Base-by-base conservation (phyloP, 768 basidiomycete genomes). In the Leccinum longicurvipes region DNA sequence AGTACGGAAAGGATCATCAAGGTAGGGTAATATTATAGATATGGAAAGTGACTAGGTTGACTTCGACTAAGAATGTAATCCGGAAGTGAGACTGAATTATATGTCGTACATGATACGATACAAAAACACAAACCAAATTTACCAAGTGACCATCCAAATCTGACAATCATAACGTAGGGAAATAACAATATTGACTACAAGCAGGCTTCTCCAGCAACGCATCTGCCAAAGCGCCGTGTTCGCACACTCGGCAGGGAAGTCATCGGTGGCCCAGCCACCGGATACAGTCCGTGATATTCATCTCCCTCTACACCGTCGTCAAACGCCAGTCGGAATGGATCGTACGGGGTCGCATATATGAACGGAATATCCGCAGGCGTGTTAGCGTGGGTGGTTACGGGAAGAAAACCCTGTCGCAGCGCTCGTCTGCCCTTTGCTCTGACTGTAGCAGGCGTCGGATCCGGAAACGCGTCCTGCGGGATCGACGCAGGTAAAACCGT, bases 381-480 rank as follows among this genome's bases (percentile, higher is more conserved):
- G 28, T 44, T 24, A 46, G 19, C 28, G 39, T n/a, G 32, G 34
- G 56, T 46, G 25, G 54, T 46, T 29, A 10, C 11, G 12, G 51
- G 47, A 45, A 24, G 32, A 36, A 48, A 15, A 29, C 28, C 34
- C 23, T 53, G 15, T 19, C 36, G 41, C 9, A 9, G 12, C 19
- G 25, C 15, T 14, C 17, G 47, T n/a, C 41, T 25, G 6, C 15
- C 48, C 8, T 23, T 32, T 48, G 15, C 19, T n/a, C 53, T 29
- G 6, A 19, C 29, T 6, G 23, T 21, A 12, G 24, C 28, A 12
- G 60, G 50, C 5, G 68, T 68, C 41, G 61, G 64, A 39, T 61
- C 59, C 15, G 60, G 68, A 54, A 66, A 68, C 23, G 56, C 60
- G 21, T 66, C 53, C 29, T 62, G 66, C 17, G 68, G 66, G 15